Evolutionary conservation across 2,329 filamentous ascomycete genomes (phyloP).

Genomic region (Aspergillus persii): DNA sequence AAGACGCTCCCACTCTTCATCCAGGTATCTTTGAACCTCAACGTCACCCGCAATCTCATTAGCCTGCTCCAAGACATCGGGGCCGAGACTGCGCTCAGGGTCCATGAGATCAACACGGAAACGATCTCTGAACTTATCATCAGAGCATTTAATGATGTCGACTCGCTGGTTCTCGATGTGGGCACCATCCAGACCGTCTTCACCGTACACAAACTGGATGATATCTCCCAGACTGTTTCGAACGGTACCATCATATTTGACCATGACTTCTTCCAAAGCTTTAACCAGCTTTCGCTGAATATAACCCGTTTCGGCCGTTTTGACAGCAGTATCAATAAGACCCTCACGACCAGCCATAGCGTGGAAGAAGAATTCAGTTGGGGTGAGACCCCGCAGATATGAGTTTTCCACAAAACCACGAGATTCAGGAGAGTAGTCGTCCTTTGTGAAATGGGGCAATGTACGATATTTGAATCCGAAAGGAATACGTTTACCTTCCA

Average conservation of each 20-base stretch:
- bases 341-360: slow-evolving; percentile 99
- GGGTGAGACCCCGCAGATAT: slow-evolving; percentile 91
- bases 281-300: slow-evolving; percentile 98
- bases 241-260: slow-evolving; percentile 95
- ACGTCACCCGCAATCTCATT: slow-evolving; percentile 83
- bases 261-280: slow-evolving; percentile 94
- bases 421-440: slow-evolving; percentile 96
- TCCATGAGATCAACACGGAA: slow-evolving; percentile 89
- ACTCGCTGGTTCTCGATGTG: slow-evolving; percentile 91
- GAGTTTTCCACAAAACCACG: slow-evolving; percentile 99
- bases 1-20: slow-evolving; percentile 82
- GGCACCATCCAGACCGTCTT: slow-evolving; percentile 91
- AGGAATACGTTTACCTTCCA: slow-evolving; percentile 97
- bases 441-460: slow-evolving; percentile 96
- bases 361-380: slow-evolving; percentile 98
- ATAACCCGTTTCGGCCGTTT: slow-evolving; percentile 98
- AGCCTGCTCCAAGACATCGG: slow-evolving; percentile 78
- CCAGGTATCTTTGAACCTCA: slow-evolving; percentile 80
- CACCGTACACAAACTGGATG: slow-evolving; percentile 95
- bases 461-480: slow-evolving; percentile 99
- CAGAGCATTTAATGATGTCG: slow-evolving; percentile 78
- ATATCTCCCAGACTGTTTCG: slow-evolving; percentile 96
- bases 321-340: slow-evolving; percentile 99
- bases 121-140: slow-evolving; percentile 72
- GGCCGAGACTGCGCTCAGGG: slow-evolving; percentile 58